These are phyloP conservation scores for Podaxis carcinomalis DNA, from an alignment of 768 basidiomycete species.

Conservation along the genomic window DNA sequence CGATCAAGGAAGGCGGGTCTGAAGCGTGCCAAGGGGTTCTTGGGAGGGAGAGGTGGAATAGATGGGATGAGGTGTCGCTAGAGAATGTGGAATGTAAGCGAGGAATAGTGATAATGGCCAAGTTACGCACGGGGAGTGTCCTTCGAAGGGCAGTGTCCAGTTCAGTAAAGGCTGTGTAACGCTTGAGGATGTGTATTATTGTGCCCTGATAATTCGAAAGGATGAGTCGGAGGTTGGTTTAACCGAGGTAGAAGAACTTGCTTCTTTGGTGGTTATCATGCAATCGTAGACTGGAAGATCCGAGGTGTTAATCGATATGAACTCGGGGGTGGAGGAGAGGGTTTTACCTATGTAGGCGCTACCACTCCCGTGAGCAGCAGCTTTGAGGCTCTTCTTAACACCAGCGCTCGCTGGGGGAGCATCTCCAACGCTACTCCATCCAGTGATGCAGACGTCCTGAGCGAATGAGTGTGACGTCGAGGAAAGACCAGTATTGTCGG, in stretches of 20 bases:
- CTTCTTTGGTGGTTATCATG: constrained; percentile 62
- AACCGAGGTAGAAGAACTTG: constrained; percentile 6
- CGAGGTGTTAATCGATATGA: background rate
- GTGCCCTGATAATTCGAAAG: constrained; percentile 39
- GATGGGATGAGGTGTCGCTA: constrained; percentile 42
- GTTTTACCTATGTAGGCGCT: constrained; percentile 60
- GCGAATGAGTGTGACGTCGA: constrained; percentile 45
- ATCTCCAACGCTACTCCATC: constrained; percentile 70
- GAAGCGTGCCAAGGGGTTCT: constrained; percentile 63
- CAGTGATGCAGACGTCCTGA: constrained; percentile 58
- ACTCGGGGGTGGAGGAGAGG: background rate
- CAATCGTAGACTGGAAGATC: constrained; percentile 57
- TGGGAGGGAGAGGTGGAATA: constrained; percentile 63
- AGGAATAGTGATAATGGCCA: background rate
- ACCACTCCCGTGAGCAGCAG: constrained; percentile 26
- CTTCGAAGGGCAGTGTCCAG: constrained; percentile 44
- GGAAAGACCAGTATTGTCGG: constrained; percentile 44
- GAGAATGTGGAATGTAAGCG: constrained; percentile 3
- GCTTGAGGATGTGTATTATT: constrained; percentile 59
- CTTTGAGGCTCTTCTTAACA: constrained; percentile 3
- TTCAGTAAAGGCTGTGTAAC: constrained; percentile 62
- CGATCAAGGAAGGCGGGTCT: constrained; percentile 65
- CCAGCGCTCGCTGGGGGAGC: constrained; percentile 9
- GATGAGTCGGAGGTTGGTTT: constrained; percentile 8
- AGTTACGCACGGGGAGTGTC: constrained; percentile 47